A percentile compares a stretch with the other conserved stretches of the same genome.
Evolutionary conservation across 371 early-diverging fungal species (phyloP).

Genomic region (Blastocladiella emersonii): DNA sequence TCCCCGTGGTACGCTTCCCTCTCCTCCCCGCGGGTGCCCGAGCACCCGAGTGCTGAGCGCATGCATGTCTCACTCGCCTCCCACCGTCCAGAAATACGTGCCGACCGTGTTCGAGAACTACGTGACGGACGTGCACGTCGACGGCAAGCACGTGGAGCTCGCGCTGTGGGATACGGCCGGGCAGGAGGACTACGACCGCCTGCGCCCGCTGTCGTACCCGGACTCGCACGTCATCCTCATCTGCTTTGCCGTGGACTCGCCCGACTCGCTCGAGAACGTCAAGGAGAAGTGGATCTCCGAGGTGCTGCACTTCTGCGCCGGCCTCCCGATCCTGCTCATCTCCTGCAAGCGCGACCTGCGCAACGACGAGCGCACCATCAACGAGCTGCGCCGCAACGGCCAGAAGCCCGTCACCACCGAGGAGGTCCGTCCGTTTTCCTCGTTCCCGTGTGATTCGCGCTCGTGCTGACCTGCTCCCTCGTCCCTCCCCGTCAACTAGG

Average conservation of each 20-base stretch:
- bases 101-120: conserved; percentile 96
- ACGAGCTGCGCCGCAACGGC: conserved; percentile 43
- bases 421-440: neutral
- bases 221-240: conserved; percentile 94
- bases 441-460: neutral
- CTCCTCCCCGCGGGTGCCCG: too few species aligned
- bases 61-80: too few species aligned
- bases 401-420: conserved; percentile 33
- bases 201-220: conserved; percentile 92
- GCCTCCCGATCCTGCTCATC: conserved; percentile 88
- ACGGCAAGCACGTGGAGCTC: conserved; percentile 82
- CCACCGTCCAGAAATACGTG: conserved; percentile 44
- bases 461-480: neutral
- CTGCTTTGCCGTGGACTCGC: conserved; percentile 41
- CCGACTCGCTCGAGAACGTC: conserved; percentile 4
- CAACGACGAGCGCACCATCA: conserved; percentile 42
- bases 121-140: conserved; percentile 75
- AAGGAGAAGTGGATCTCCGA: conserved; percentile 72
- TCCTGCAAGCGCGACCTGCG: conserved; percentile 98
- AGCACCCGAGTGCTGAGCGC: too few species aligned
- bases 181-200: conserved; percentile 89
- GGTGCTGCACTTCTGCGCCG: conserved; percentile 87
- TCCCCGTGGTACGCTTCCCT: conserved; percentile 58
- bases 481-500: conserved; percentile 25
- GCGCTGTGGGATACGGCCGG: conserved; percentile 98